These are phyloP conservation scores for Microstegium vimineum DNA, from an alignment of 176 grass and related monocot genomes.

Conservation along the genomic window DNA sequence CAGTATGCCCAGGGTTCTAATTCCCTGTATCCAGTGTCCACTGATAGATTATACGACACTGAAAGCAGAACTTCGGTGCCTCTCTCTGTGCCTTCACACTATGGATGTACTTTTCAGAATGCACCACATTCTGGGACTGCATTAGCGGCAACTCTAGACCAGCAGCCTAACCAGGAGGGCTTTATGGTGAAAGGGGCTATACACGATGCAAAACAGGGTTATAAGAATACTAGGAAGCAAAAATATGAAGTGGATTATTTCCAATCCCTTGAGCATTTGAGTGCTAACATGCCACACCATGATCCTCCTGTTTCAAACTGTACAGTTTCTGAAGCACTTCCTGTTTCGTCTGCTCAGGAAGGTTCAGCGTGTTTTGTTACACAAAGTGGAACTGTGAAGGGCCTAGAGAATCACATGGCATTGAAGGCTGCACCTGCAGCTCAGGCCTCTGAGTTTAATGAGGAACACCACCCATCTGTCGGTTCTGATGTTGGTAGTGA, in stretches of 20 bases:
- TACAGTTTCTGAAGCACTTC: constrained; percentile 25
- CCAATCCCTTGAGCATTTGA: constrained; percentile 43
- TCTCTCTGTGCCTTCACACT: constrained; percentile 50
- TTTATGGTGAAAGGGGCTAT: no score
- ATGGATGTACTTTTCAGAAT: constrained; percentile 49
- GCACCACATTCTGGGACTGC: constrained; percentile 36
- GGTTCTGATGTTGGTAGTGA: constrained; percentile 65
- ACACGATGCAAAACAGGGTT: constrained; percentile 16
- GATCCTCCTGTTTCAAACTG: constrained; percentile 43
- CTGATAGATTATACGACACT: constrained; percentile 38
- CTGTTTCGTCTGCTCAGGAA: constrained; percentile 44
- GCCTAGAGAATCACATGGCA: constrained; percentile 25
- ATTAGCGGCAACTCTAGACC: constrained; percentile 33
- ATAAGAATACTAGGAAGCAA: no score
- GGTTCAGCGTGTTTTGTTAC: constrained; percentile 37
- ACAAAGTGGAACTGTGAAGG: constrained; percentile 54
- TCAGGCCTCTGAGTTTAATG: constrained; percentile 54
- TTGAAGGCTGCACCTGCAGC: constrained; percentile 31
- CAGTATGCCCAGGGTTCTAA: constrained; percentile 40
- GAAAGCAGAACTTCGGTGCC: constrained; percentile 47
- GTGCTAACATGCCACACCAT: constrained; percentile 8
- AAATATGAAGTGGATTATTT: constrained; percentile 41
- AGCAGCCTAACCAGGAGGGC: constrained; percentile 42
- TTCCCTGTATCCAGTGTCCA: constrained; percentile 22
- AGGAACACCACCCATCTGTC: constrained; percentile 61